Evolutionary conservation across 805 yeast genomes (phyloP).

Genomic region (Candida xyloterini): DNA sequence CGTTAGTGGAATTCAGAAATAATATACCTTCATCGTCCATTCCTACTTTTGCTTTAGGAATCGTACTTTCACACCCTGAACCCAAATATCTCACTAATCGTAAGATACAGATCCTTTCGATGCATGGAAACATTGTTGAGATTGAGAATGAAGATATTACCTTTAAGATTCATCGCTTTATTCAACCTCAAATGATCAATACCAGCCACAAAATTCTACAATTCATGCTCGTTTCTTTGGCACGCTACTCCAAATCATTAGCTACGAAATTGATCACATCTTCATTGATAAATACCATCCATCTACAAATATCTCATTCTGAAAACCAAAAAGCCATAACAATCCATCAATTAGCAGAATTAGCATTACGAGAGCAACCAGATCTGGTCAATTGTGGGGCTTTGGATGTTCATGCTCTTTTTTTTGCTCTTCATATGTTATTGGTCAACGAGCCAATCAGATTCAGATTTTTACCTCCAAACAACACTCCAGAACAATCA

Average conservation of each 20-base stretch:
- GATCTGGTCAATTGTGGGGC: constrained; percentile 5
- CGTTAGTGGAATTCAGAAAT: constrained; percentile 1
- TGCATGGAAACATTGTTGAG: constrained; percentile 49
- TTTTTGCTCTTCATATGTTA: constrained; percentile 22
- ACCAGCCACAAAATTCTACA: neutral
- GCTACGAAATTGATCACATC: neutral
- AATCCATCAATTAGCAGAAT: constrained; percentile 9
- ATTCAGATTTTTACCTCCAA: constrained; percentile 19
- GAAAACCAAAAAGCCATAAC: constrained; percentile 6
- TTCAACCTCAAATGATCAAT: neutral
- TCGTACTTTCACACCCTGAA: constrained; percentile 2
- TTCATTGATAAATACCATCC: constrained; percentile 3
- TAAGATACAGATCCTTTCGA: constrained; percentile 11
- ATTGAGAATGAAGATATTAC: constrained; percentile 48
- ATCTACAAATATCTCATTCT: neutral
- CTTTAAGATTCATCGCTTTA: constrained; percentile 16
- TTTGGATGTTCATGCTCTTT: constrained; percentile 14
- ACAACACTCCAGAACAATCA: constrained; percentile 16
- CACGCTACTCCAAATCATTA: neutral
- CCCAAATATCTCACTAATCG: constrained; percentile 1
- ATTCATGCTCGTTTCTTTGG: constrained; percentile 3
- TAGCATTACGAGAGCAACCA: constrained; percentile 1
- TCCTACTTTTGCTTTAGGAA: neutral
- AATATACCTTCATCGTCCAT: neutral
- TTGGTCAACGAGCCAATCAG: constrained; percentile 27